Base-by-base conservation (phyloP, 2,329 filamentous ascomycete genomes). In the Raffaelea ambrosiae region DNA sequence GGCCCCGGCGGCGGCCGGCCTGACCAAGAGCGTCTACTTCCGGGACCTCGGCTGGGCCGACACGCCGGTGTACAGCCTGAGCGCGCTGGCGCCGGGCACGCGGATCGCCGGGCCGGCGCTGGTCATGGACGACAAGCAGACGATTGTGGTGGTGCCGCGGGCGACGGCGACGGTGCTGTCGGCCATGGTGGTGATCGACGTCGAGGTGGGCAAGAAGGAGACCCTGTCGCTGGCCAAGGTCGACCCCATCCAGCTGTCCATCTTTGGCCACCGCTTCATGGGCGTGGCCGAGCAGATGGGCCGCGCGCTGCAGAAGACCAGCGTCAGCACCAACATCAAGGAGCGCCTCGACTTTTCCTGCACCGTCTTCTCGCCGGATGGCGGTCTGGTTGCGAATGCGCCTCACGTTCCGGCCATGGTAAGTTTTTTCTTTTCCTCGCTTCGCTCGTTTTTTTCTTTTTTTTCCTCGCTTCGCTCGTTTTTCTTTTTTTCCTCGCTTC, bases 181-280 rank as follows among this genome's bases (percentile, higher is more conserved):
- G 51, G 93, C 88, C 0, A 91, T 95, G 57, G 88, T 96, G 5
- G 76, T 96, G 9, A 89, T 96, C 59, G 88, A 95, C 54, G 77
- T 93, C 31, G 78, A 11, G 58, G 70, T 53, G 66, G 74, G 39
- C 23, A 35, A 46, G 31, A 40, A 20, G 23, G 40, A 39, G n/a
- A 20, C 13, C 39, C 21, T 43, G 7, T 38, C 35, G 19, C 4
- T 40, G 33, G 16, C 35, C 35, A 75, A 81, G 48, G 81, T 87
- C 1, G 84, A 90, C 59, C 86, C 86, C 0, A 86, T 90, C 55
- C 74, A 87, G 66, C 73, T 91, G 2, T 84, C 79, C 59, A 85
- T 91, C 50, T 90, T 90, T 55, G 84, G 83, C 0, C 85, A 90
- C 61, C 76, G 86, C 5, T 91, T 91, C 65, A 90, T 90, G 86